Base-by-base conservation (phyloP, 164 flowering plant species). In the Akebia trifoliata region DNA sequence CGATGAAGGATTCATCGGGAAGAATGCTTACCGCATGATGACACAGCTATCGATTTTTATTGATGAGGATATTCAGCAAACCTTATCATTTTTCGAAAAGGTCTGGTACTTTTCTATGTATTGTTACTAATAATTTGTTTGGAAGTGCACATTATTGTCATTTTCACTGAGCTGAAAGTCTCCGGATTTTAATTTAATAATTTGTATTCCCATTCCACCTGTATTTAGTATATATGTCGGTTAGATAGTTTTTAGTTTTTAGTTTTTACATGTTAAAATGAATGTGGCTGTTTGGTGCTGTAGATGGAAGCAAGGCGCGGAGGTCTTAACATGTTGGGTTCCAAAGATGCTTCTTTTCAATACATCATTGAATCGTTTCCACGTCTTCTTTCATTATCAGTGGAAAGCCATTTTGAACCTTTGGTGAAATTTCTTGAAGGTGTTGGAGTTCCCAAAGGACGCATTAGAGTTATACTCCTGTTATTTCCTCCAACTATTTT, bases 281-380 rank as follows among this genome's bases (percentile, higher is more conserved):
- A 44, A 20, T 47, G 60, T 6, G 50, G 30, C 10, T 51, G 24
- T 53, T 52, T n/a, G 17, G 6, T 74, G 68, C 1, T 69, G 60
- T 59, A 89, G 98, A 77, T 89, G 78, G 90, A 80, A 77, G 98
- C 98, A 26, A 84, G 76, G 69, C 94, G 96, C 62, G 98, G 97
- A 69, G 98, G 98, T 56, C 61, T 93, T 60, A 74, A 79, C 59
- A 75, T 81, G 81, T 59, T 93, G 74, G 87, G 80, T 36, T 70
- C 73, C 4, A 56, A 56, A 57, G 82, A 82, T 62, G 77, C 71
- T 12, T 70, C 91, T 69, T 87, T 93, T 52, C 71, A 72, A 29
- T 75, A 66, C 71, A 73, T 93, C 22, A 57, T 87, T 28, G 86
- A 85, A 63, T 82, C 95, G 5, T 89, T 89, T 75, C 96, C 97